Conservation (phyloP, 2,329 filamentous ascomycete genomes). For the Incumbomyces lentus region DNA sequence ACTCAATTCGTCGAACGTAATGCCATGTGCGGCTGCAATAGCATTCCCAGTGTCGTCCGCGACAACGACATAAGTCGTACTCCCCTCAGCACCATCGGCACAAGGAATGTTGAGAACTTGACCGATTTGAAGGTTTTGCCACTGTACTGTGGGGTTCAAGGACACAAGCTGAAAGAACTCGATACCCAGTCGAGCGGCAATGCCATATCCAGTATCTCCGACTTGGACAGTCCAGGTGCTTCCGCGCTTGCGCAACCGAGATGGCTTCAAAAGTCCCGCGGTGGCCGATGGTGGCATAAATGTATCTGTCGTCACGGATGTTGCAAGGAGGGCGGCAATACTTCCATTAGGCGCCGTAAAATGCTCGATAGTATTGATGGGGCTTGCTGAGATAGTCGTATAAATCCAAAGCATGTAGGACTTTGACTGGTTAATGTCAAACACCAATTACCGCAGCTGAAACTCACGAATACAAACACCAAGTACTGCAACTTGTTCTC, state of each 20-base stretch:
- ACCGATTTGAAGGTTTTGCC: constrained; percentile 13
- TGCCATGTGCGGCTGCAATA: constrained; percentile 14
- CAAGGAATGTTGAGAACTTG: constrained; percentile 14
- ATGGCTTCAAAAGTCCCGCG: background rate
- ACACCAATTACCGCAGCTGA: too few relatives aligned
- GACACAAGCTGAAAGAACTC: constrained; percentile 11
- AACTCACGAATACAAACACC: background rate
- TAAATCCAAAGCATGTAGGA: background rate
- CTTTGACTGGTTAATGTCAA: background rate
- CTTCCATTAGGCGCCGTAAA: background rate
- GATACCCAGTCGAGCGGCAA: constrained; percentile 13
- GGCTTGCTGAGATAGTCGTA: background rate
- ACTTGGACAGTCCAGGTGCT: constrained; percentile 13
- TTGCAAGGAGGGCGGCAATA: background rate
- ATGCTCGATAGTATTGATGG: background rate
- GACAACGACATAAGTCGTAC: constrained; percentile 14
- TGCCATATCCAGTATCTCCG: constrained; percentile 17
- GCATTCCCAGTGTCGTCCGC: constrained; percentile 16
- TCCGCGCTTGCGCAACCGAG: background rate
- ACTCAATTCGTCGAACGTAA: constrained; percentile 13
- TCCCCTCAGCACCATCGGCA: background rate
- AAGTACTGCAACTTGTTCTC: background rate
- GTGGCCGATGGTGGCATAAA: background rate
- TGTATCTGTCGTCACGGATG: too few relatives aligned
- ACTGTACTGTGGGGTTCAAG: constrained; percentile 15